phyloP scores from a whole-genome alignment of 495 filamentous ascomycete species.

The Oidiodendron maius region DNA sequence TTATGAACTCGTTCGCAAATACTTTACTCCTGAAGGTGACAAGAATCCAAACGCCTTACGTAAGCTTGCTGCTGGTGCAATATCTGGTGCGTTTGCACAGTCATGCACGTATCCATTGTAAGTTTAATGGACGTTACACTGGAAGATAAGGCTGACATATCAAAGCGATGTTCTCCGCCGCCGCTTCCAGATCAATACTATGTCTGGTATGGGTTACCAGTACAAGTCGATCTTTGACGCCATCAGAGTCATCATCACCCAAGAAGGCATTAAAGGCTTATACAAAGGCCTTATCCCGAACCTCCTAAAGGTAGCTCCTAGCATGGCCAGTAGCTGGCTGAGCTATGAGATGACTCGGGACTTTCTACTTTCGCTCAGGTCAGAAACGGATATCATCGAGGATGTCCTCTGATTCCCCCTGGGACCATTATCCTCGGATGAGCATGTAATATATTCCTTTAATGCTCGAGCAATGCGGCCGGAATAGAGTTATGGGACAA shows the following conservation, averaged over 20 bases:
- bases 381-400: slow-evolving; percentile 1
- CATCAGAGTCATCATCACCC: slow-evolving; percentile 67
- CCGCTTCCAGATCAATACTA: slow-evolving; percentile 97
- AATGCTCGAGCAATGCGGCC: background rate
- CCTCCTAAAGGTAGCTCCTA: slow-evolving; percentile 92
- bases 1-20: slow-evolving; percentile 81
- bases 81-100: slow-evolving; percentile 93
- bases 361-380: slow-evolving; percentile 60
- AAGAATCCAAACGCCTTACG: slow-evolving; percentile 72
- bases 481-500: background rate
- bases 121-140: slow-evolving; percentile 31
- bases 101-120: slow-evolving; percentile 98
- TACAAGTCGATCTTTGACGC: slow-evolving; percentile 87
- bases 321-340: slow-evolving; percentile 97
- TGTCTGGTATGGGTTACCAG: slow-evolving; percentile 97
- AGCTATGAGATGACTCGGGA: slow-evolving; percentile 93
- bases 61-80: slow-evolving; percentile 82
- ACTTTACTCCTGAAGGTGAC: slow-evolving; percentile 82
- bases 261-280: slow-evolving; percentile 58
- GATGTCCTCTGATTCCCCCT: background rate
- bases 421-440: background rate
- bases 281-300: slow-evolving; percentile 61
- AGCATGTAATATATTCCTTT: background rate
- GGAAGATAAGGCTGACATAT: slow-evolving; percentile 8
- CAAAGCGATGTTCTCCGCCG: slow-evolving; percentile 86